Percentiles rank a stretch among this genome's conserved stretches.
These are phyloP conservation scores for Lagenidium sp. DNA, from an alignment of 352 stramenopile genomes.

Conservation along the genomic window DNA sequence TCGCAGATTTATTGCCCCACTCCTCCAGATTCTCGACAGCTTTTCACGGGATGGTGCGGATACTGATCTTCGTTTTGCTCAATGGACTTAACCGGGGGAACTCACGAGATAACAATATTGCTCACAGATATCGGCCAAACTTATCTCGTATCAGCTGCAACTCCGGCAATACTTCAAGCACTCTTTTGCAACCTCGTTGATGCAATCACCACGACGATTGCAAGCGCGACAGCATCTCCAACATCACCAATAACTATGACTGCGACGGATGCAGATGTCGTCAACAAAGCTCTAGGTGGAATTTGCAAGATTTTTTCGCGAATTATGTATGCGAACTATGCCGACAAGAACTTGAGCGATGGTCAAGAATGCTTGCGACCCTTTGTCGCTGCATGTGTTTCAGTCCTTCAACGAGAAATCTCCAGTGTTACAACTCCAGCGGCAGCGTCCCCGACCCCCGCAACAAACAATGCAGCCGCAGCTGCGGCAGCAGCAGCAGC, in stretches of 20 bases:
- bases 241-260: slow-evolving; percentile 15
- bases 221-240: slow-evolving; percentile 3
- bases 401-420: slow-evolving; percentile 36
- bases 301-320: slow-evolving; percentile 29
- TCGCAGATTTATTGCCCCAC: slow-evolving; percentile 22
- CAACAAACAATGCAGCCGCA: slow-evolving; percentile 5
- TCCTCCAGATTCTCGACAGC: slow-evolving; percentile 36
- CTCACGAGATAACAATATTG: background rate
- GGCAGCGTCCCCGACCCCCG: slow-evolving; percentile 1
- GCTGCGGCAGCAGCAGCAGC: slow-evolving; percentile 12
- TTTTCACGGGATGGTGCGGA: slow-evolving; percentile 38
- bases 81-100: too few relatives aligned
- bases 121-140: slow-evolving; percentile 11
- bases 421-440: slow-evolving; percentile 7
- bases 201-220: slow-evolving; percentile 6
- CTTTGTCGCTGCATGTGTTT: too few relatives aligned
- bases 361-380: too few relatives aligned
- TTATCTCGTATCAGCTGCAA: slow-evolving; percentile 2
- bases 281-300: slow-evolving; percentile 19
- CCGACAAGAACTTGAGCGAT: too few relatives aligned
- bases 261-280: slow-evolving; percentile 14
- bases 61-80: background rate
- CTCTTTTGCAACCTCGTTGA: slow-evolving; percentile 3
- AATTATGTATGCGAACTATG: too few relatives aligned
- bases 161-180: background rate